Conservation (phyloP, 345 rosid genomes). For the Euclidium syriacum region DNA sequence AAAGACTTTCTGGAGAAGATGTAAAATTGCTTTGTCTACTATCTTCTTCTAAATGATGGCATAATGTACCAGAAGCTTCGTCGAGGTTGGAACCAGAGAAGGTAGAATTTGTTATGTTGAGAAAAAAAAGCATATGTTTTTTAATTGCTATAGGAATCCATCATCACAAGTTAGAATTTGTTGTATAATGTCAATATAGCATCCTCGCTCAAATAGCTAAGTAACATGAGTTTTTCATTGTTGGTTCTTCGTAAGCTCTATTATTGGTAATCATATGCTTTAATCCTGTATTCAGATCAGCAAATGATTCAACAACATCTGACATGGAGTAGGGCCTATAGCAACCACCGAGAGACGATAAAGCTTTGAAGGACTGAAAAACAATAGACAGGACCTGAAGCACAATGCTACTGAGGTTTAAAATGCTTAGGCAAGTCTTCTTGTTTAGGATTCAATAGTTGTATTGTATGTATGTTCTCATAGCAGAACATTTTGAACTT, state of each 20-base stretch:
- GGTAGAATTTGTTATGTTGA: not conserved
- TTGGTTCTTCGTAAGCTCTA: not conserved
- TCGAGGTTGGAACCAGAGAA: not conserved
- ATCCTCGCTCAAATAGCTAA: not conserved
- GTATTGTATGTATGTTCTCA: not conserved
- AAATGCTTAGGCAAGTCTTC: slow-evolving; percentile 24
- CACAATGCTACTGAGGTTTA: not conserved
- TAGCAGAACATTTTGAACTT: not conserved
- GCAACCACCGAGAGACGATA: not conserved
- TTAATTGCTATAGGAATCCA: not conserved
- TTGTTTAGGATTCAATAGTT: slow-evolving; percentile 13
- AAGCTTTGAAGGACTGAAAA: not conserved
- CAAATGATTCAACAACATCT: slow-evolving; percentile 1
- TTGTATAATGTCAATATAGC: not conserved
- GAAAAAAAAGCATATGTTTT: not conserved
- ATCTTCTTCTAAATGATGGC: not conserved
- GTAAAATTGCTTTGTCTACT: not conserved
- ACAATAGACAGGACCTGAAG: not conserved
- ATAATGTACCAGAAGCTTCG: not conserved
- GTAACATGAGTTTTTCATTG: not conserved
- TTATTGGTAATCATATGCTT: not conserved
- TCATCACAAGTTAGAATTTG: not conserved
- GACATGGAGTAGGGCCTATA: not conserved
- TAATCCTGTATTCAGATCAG: not conserved
- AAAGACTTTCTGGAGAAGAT: not conserved